Evolutionary conservation across 2,329 filamentous ascomycete species (phyloP).

Genomic region (Pseudopithomyces chartarum): DNA sequence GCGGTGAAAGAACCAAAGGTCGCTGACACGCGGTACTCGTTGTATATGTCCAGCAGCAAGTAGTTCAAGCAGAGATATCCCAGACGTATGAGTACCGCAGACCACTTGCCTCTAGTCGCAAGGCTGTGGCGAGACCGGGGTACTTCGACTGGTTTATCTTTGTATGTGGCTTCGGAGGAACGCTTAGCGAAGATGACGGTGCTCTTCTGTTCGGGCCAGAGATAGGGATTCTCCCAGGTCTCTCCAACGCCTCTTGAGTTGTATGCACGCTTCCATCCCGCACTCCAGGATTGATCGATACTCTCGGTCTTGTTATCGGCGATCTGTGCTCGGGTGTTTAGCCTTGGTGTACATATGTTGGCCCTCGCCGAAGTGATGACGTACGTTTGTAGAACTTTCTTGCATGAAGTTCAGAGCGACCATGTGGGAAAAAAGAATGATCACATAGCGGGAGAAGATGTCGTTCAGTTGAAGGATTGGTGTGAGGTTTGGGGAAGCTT

Average conservation of each 20-base stretch:
- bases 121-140: constrained; percentile 3
- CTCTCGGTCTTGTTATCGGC: not conserved
- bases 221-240: constrained; percentile 1
- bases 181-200: not conserved
- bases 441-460: constrained; percentile 8
- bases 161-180: not conserved
- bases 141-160: constrained; percentile 1
- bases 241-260: not conserved
- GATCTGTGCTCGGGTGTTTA: not conserved
- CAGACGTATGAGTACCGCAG: constrained; percentile 2
- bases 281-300: not conserved
- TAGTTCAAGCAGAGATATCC: constrained; percentile 8
- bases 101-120: constrained; percentile 1
- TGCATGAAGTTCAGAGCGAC: constrained; percentile 9
- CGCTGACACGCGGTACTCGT: not conserved
- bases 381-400: not conserved
- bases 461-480: constrained; percentile 8
- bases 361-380: not conserved
- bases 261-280: constrained; percentile 1
- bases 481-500: constrained; percentile 7
- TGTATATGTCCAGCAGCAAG: not conserved
- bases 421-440: constrained; percentile 11
- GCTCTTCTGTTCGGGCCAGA: constrained; percentile 5
- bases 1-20: not conserved
- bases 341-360: not conserved